Conservation (phyloP, 2,329 filamentous ascomycete species). For the Pseudonectria buxi region DNA sequence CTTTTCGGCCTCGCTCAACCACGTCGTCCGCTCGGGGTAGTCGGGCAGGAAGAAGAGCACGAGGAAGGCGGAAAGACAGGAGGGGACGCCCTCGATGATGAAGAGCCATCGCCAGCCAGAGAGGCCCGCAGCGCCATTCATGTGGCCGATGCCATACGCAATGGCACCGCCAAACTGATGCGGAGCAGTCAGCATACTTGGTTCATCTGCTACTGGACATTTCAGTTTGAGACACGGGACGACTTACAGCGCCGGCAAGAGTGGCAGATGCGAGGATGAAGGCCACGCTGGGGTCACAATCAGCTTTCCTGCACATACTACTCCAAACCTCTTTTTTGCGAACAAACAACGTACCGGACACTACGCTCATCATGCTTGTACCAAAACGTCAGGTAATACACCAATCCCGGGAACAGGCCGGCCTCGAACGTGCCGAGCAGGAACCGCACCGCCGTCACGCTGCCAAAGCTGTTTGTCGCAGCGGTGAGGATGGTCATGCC, state of each 20-base stretch:
- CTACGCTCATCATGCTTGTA: conserved; percentile 66
- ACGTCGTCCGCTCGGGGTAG: conserved; percentile 57
- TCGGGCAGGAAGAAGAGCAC: conserved; percentile 65
- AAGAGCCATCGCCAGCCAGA: conserved; percentile 64
- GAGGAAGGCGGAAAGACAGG: conserved; percentile 53
- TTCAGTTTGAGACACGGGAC: no score
- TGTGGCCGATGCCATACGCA: conserved; percentile 65
- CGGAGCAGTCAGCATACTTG: neutral
- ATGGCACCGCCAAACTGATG: conserved; percentile 59
- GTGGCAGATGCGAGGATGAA: conserved; percentile 65
- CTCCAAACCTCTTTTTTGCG: neutral
- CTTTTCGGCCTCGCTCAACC: conserved; percentile 54
- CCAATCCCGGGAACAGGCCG: conserved; percentile 54
- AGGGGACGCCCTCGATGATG: conserved; percentile 58
- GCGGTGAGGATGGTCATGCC: conserved; percentile 62
- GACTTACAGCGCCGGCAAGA: conserved; percentile 53
- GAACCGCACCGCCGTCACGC: conserved; percentile 60
- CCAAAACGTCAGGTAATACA: conserved; percentile 66
- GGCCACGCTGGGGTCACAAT: conserved; percentile 43
- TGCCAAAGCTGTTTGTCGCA: conserved; percentile 52
- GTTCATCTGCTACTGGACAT: no score
- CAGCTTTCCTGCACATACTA: conserved; percentile 7
- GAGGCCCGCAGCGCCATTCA: conserved; percentile 56
- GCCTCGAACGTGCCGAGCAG: conserved; percentile 65
- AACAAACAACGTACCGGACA: conserved; percentile 36